phyloP scores from a whole-genome alignment of 2,329 filamentous ascomycete species.

The Fusarium compactum region DNA sequence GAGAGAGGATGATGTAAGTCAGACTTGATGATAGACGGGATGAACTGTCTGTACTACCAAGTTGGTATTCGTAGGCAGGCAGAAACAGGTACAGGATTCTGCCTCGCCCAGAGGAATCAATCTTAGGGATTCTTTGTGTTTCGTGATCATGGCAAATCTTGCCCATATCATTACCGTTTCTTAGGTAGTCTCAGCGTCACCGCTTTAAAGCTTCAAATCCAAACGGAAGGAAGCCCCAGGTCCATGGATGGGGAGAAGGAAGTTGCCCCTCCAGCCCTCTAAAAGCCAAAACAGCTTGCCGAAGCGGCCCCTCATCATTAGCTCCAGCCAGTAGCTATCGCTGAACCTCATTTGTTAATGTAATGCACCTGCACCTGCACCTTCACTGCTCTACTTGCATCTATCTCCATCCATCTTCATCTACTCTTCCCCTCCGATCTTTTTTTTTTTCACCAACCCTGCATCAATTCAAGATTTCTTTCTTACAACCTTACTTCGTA shows the following conservation, averaged over 20 bases:
- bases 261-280: constrained; percentile 4
- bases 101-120: neutral
- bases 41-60: constrained; percentile 3
- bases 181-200: neutral
- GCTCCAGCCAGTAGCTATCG: constrained; percentile 24
- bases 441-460: constrained; percentile 28
- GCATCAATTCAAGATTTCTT: constrained; percentile 8
- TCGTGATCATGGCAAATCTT: constrained; percentile 8
- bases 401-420: constrained; percentile 38
- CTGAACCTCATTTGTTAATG: constrained; percentile 21
- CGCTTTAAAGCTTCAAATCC: neutral
- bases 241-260: neutral
- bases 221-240: neutral
- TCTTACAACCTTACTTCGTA: neutral
- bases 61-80: neutral
- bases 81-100: neutral
- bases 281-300: neutral
- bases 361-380: constrained; percentile 12
- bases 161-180: neutral
- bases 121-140: neutral
- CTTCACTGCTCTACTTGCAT: constrained; percentile 8
- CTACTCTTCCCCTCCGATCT: constrained; percentile 21
- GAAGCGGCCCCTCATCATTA: constrained; percentile 38
- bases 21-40: constrained; percentile 7
- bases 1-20: constrained; percentile 27